A percentile compares a stretch with the other conserved stretches of the same genome.
Conservation (phyloP, 2,329 filamentous ascomycete species). For the Xylariaceae sp. region DNA sequence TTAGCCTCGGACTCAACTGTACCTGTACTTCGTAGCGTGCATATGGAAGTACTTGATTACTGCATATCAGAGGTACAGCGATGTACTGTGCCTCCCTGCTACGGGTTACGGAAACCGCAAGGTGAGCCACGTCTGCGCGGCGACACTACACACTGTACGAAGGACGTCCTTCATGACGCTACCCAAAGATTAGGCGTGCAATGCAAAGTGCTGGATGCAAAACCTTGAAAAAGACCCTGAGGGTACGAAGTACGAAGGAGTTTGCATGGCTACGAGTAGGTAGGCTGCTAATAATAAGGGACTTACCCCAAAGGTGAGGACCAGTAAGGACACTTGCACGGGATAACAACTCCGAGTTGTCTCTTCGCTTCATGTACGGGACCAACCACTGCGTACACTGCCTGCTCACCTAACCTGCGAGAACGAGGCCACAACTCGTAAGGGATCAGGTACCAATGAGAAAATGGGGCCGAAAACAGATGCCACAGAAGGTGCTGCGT, state of each 20-base stretch:
- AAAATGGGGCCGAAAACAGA: too few species aligned
- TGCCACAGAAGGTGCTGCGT: too few species aligned
- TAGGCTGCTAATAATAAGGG: not conserved
- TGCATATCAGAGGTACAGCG: not conserved
- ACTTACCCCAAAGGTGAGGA: not conserved
- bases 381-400: too few species aligned
- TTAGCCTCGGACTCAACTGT: not conserved
- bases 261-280: not conserved
- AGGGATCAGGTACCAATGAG: too few species aligned
- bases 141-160: slow-evolving; percentile 4
- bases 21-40: too few species aligned
- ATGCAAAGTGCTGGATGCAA: slow-evolving; percentile 6
- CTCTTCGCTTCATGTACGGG: too few species aligned
- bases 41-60: too few species aligned
- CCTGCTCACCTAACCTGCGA: too few species aligned
- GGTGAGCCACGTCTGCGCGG: not conserved
- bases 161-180: too few species aligned
- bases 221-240: slow-evolving; percentile 12
- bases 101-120: not conserved
- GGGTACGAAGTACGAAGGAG: slow-evolving; percentile 2
- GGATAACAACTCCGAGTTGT: too few species aligned
- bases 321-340: too few species aligned
- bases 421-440: too few species aligned
- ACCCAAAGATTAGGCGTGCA: not conserved
- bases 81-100: not conserved